Conservation (phyloP, 352 stramenopile genomes). For the Blastocystis sp. region DNA sequence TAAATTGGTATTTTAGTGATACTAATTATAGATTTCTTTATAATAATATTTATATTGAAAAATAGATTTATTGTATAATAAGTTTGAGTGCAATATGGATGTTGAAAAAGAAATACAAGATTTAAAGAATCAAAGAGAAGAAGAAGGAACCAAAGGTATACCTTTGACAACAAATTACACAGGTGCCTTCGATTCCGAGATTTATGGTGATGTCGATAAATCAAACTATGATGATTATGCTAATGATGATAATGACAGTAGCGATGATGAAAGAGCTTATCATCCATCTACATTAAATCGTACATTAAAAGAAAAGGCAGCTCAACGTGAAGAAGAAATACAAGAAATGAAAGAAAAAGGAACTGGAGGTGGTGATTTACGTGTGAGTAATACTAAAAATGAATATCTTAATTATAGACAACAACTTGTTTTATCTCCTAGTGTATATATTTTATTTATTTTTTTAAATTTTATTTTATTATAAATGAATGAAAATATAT, state of each 20-base stretch:
- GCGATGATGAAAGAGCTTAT: slow-evolving; percentile 1
- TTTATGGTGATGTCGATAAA: slow-evolving; percentile 22
- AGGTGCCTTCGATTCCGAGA: slow-evolving; percentile 26
- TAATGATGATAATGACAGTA: slow-evolving; percentile 14
- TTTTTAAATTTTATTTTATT: slow-evolving; percentile 47
- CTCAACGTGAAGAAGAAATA: slow-evolving; percentile 15
- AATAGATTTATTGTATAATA: too few relatives aligned
- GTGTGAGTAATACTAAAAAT: slow-evolving; percentile 73
- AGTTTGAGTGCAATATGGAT: too few relatives aligned
- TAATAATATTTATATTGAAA: too few relatives aligned
- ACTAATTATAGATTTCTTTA: too few relatives aligned
- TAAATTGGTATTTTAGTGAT: too few relatives aligned
- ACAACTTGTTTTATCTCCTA: slow-evolving; percentile 3
- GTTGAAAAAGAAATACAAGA: too few relatives aligned
- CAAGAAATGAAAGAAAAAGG: slow-evolving; percentile 53
- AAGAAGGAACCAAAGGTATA: too few relatives aligned
- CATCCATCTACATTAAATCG: slow-evolving; percentile 27
- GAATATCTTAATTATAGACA: slow-evolving; percentile 53
- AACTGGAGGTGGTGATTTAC: slow-evolving; percentile 70
- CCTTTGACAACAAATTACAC: too few relatives aligned
- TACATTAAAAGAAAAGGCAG: slow-evolving; percentile 3
- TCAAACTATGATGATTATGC: slow-evolving; percentile 17
- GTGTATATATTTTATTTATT: not conserved
- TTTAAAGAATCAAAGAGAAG: too few relatives aligned
- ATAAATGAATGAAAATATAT: slow-evolving; percentile 40